Conservation (phyloP, 2,329 filamentous ascomycete genomes). For the Pseudonectria foliicola region DNA sequence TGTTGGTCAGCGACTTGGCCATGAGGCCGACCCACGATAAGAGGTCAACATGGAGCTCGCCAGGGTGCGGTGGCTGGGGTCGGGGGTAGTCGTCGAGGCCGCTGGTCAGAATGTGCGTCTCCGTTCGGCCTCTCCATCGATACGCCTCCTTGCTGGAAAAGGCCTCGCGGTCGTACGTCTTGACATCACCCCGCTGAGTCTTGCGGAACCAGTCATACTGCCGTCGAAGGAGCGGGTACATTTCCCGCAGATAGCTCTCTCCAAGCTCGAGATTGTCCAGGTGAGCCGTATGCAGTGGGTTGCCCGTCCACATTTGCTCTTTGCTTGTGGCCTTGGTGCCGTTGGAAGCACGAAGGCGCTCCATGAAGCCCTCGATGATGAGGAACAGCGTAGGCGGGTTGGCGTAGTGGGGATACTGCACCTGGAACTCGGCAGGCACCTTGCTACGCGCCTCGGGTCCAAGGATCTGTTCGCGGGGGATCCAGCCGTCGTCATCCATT, state of each 20-base stretch:
- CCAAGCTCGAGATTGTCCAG: constrained; percentile 62
- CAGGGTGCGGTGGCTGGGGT: constrained; percentile 86
- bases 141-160: constrained; percentile 90
- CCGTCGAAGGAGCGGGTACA: constrained; percentile 81
- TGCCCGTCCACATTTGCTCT: constrained; percentile 35
- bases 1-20: constrained; percentile 74
- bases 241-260: constrained; percentile 61
- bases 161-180: constrained; percentile 81
- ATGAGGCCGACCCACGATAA: constrained; percentile 98
- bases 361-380: constrained; percentile 75
- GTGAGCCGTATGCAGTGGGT: constrained; percentile 54
- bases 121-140: constrained; percentile 86
- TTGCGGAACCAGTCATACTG: constrained; percentile 94
- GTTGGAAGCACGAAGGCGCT: constrained; percentile 59
- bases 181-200: constrained; percentile 85
- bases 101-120: constrained; percentile 81
- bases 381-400: constrained; percentile 95
- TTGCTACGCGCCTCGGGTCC: constrained; percentile 89
- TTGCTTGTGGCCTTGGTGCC: constrained; percentile 36
- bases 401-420: constrained; percentile 94
- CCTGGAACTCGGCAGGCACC: constrained; percentile 85
- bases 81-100: constrained; percentile 96
- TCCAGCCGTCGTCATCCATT: constrained; percentile 97
- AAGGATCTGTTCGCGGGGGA: constrained; percentile 90
- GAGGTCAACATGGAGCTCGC: constrained; percentile 90